A percentile compares a stretch with the other conserved stretches of the same genome.
Conservation (phyloP, 2,329 filamentous ascomycete genomes). For the Arthrobotrys pseudoclavata region DNA sequence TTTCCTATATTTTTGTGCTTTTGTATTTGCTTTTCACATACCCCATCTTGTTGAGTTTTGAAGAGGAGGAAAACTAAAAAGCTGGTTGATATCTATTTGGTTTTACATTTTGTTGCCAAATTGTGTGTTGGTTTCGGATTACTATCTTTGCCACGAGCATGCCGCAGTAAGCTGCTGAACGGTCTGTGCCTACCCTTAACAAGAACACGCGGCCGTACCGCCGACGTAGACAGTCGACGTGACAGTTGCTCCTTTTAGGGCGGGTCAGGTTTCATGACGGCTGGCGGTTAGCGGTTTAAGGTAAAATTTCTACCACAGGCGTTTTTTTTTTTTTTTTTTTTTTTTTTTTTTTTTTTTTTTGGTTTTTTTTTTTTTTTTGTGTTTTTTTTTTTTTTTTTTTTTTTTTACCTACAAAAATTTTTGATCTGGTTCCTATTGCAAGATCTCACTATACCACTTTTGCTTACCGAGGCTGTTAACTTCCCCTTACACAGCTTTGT, state of each 20-base stretch:
- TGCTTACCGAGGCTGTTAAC: constrained; percentile 42
- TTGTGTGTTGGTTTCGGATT: constrained; percentile 29
- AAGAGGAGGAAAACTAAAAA: constrained; percentile 28
- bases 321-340: constrained; percentile 45
- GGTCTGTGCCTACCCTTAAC: constrained; percentile 5
- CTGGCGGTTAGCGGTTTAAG: constrained; percentile 34
- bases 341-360: constrained; percentile 26
- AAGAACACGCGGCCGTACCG: constrained; percentile 27
- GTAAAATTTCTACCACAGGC: constrained; percentile 35
- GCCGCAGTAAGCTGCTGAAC: constrained; percentile 9
- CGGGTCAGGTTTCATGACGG: constrained; percentile 3
- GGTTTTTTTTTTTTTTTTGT: constrained; percentile 22
- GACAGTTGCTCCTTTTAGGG: constrained; percentile 18
- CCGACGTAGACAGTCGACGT: constrained; percentile 21
- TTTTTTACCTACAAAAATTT: too few relatives aligned
- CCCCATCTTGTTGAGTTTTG: constrained; percentile 22
- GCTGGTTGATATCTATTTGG: constrained; percentile 12
- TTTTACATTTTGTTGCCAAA: constrained; percentile 2
- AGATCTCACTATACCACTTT: constrained; percentile 50
- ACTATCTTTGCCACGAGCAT: constrained; percentile 15
- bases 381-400: constrained; percentile 25
- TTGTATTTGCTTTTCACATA: constrained; percentile 24
- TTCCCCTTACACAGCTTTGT: constrained; percentile 19
- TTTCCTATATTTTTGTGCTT: background rate
- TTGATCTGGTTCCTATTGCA: constrained; percentile 10